Base-by-base conservation (phyloP, 352 stramenopile genomes). In the Globisporangium heterothallicum region DNA sequence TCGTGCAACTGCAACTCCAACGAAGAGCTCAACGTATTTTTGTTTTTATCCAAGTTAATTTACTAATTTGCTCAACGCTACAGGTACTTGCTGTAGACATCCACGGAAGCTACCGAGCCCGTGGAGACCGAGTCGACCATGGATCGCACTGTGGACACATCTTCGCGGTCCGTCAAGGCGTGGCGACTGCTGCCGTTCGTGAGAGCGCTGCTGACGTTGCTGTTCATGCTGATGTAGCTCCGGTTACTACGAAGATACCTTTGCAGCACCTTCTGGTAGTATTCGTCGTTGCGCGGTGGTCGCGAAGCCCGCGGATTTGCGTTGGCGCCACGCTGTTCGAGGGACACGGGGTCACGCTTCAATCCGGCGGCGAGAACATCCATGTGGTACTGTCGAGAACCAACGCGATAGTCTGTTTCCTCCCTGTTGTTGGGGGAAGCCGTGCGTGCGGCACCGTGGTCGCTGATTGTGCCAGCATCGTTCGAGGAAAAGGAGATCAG, bases 231-330 rank as follows among this genome's bases (percentile, higher is more conserved):
- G 40, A 72, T 61, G 12, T 47, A 69, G 58, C 72, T 82, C 44
- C 68, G 72, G 41, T 74, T 72, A 55, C 77, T 72, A 30, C 72
- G 68, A 41, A 89, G 46, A 45, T 86, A 82, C 21, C 70, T 75
- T 38, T 84, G 69, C 40, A 89, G 59, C 42, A 77, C 35, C 19
- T 68, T 67, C 41, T 86, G 70, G 57, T 89, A 89, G 53, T 89
- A 87, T 27, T 84, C 78, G n/a, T 87, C 78, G 16, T 83, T 71
- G 6, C 67, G 67, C 53, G 72, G 44, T 53, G 70, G 53, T 49
- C 67, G 59, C 51, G 66, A 24, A 18, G 19, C 10, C 12, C 18
- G 22, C 19, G 13, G 48, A 35, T 47, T 44, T 19, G 19, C 41
- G 8, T 30, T 59, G 6, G 59, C 56, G 3, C 53, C 51, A 49